A percentile compares a stretch with the other conserved stretches of the same genome.
phyloP scores from a whole-genome alignment of 2,329 filamentous ascomycete species.

The Acephala macrosclerotiorum region DNA sequence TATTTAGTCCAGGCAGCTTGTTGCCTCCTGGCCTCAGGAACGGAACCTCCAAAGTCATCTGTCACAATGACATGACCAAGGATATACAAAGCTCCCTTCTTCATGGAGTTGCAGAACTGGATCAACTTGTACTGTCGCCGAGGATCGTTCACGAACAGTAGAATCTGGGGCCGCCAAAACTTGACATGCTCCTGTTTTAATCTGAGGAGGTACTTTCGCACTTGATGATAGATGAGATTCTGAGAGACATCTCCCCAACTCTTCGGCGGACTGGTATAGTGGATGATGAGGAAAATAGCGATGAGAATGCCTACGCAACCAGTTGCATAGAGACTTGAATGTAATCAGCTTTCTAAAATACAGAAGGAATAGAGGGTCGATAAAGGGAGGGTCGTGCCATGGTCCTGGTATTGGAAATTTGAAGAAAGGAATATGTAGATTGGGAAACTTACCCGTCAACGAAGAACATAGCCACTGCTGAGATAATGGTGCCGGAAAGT shows the following conservation, averaged over 20 bases:
- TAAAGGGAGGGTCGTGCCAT: constrained; percentile 40
- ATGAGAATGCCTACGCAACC: constrained; percentile 77
- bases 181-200: constrained; percentile 89
- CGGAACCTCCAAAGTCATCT: constrained; percentile 78
- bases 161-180: constrained; percentile 89
- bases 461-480: constrained; percentile 87
- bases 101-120: constrained; percentile 90
- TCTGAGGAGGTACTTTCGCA: constrained; percentile 86
- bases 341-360: neutral
- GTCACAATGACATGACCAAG: constrained; percentile 89
- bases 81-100: constrained; percentile 84
- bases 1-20: constrained; percentile 83
- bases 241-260: constrained; percentile 92
- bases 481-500: constrained; percentile 75
- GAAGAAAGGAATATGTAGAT: neutral
- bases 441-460: constrained; percentile 63
- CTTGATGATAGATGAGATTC: constrained; percentile 87
- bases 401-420: too few relatives aligned
- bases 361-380: constrained; percentile 29
- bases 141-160: constrained; percentile 83
- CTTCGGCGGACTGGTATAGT: constrained; percentile 85
- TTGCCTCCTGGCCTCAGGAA: constrained; percentile 82
- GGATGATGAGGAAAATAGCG: constrained; percentile 82
- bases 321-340: constrained; percentile 66
- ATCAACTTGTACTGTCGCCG: constrained; percentile 84